Evolutionary conservation across 2,329 filamentous ascomycete species (phyloP).

Genomic region (Aspergillus udagawae): DNA sequence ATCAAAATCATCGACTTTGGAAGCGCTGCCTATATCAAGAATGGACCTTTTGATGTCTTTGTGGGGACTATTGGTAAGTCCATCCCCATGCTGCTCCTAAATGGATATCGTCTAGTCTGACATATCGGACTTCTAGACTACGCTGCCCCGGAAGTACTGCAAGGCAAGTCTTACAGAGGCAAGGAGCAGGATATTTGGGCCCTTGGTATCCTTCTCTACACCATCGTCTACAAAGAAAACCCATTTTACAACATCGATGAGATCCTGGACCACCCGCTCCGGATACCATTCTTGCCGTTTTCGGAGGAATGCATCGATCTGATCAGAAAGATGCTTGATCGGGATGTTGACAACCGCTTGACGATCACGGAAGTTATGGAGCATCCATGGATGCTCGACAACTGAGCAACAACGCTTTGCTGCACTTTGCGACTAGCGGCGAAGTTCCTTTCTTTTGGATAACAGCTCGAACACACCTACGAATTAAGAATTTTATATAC

Average conservation of each 20-base stretch:
- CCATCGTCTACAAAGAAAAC: slow-evolving; percentile 99
- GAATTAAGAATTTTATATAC: slow-evolving; percentile 5
- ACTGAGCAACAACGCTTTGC: slow-evolving; percentile 9
- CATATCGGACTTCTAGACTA: slow-evolving; percentile 64
- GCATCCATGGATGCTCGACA: slow-evolving; percentile 68
- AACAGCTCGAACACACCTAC: background rate
- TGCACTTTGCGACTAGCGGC: background rate
- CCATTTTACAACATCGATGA: slow-evolving; percentile 99
- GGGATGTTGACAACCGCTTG: slow-evolving; percentile 76
- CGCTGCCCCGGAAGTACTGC: slow-evolving; percentile 94
- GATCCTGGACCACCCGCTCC: slow-evolving; percentile 94
- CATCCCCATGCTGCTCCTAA: slow-evolving; percentile 8
- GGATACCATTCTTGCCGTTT: slow-evolving; percentile 66
- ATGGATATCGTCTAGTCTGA: background rate
- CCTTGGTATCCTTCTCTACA: slow-evolving; percentile 92
- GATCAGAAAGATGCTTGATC: slow-evolving; percentile 85
- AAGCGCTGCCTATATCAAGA: slow-evolving; percentile 97
- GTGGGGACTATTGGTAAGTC: slow-evolving; percentile 91
- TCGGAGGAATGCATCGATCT: slow-evolving; percentile 88
- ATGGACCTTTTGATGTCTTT: slow-evolving; percentile 96
- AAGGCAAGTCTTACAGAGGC: slow-evolving; percentile 84
- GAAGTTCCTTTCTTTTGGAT: slow-evolving; percentile 3
- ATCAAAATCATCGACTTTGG: slow-evolving; percentile 99
- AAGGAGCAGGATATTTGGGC: slow-evolving; percentile 99
- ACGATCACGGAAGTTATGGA: slow-evolving; percentile 84